These are phyloP conservation scores for Gliomastix tumulicola DNA, from an alignment of 2,329 filamentous ascomycete species.

Conservation along the genomic window DNA sequence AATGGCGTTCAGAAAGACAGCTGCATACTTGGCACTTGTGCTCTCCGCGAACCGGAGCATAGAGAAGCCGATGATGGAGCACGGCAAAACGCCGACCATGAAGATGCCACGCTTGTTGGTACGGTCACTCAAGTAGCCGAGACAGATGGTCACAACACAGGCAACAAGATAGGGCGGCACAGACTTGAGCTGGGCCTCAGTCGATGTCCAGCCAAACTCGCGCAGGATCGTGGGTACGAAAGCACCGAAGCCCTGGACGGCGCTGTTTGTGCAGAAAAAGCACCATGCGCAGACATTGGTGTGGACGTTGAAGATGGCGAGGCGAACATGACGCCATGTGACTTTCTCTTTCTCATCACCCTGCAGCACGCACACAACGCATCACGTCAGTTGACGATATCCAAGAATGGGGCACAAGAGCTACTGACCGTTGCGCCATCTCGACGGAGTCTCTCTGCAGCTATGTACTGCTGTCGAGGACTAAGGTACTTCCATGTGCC, in stretches of 20 bases:
- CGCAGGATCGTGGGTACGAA: slow-evolving; percentile 38
- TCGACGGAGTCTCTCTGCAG: neutral
- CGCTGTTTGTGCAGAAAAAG: slow-evolving; percentile 55
- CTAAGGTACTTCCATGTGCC: neutral
- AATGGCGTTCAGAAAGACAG: slow-evolving; percentile 46
- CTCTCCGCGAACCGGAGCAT: slow-evolving; percentile 37
- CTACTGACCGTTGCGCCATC: neutral
- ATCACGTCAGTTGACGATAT: neutral
- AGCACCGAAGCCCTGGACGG: slow-evolving; percentile 43
- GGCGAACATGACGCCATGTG: slow-evolving; percentile 36
- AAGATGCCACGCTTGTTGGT: slow-evolving; percentile 28
- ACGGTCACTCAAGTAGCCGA: neutral
- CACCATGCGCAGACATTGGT: slow-evolving; percentile 51
- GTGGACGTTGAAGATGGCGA: slow-evolving; percentile 47
- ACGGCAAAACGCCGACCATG: slow-evolving; percentile 26
- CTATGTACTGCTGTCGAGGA: neutral
- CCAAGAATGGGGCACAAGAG: neutral
- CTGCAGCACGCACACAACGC: too few species aligned
- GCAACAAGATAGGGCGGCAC: slow-evolving; percentile 33
- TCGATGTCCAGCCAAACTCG: slow-evolving; percentile 29
- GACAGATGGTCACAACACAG: neutral
- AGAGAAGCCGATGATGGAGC: slow-evolving; percentile 43
- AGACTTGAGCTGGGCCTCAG: slow-evolving; percentile 32
- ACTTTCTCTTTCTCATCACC: slow-evolving; percentile 33
- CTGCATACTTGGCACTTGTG: slow-evolving; percentile 39